phyloP scores from a whole-genome alignment of 2,329 filamentous ascomycete species.

The Fusarium oligoseptatum region DNA sequence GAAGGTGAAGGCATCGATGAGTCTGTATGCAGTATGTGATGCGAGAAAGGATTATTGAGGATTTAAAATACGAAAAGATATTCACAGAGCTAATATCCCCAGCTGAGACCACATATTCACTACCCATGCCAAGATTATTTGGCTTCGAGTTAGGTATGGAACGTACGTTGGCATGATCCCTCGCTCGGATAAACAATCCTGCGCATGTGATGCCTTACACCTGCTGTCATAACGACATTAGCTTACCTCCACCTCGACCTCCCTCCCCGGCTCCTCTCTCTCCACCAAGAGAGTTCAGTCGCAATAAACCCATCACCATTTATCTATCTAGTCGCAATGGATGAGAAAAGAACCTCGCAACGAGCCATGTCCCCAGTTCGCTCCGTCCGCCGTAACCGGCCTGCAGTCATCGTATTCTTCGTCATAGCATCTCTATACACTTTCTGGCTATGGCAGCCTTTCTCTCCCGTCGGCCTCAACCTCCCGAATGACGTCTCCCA shows the following conservation, averaged over 20 bases:
- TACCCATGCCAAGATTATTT: not conserved
- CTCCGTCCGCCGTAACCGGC: slow-evolving; percentile 42
- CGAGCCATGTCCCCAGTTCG: slow-evolving; percentile 42
- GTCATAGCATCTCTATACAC: slow-evolving; percentile 44
- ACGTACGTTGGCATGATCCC: not conserved
- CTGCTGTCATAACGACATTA: slow-evolving; percentile 33
- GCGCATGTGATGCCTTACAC: slow-evolving; percentile 31
- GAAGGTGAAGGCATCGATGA: not conserved
- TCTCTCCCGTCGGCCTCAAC: slow-evolving; percentile 19
- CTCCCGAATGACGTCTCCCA: not conserved
- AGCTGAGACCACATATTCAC: not conserved
- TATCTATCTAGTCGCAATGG: slow-evolving; percentile 42
- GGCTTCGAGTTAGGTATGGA: not conserved
- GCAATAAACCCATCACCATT: slow-evolving; percentile 6
- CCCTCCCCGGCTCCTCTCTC: slow-evolving; percentile 1
- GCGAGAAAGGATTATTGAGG: not conserved
- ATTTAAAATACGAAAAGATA: not conserved
- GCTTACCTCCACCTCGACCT: slow-evolving; percentile 17
- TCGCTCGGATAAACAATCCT: slow-evolving; percentile 36
- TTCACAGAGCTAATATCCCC: not conserved
- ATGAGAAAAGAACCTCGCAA: slow-evolving; percentile 47
- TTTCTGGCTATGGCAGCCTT: slow-evolving; percentile 47
- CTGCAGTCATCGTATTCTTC: slow-evolving; percentile 40
- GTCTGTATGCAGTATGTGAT: not conserved
- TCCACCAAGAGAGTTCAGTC: slow-evolving; percentile 5